These are phyloP conservation scores for Helminthosporium solani DNA, from an alignment of 2,329 filamentous ascomycete species.

Conservation along the genomic window DNA sequence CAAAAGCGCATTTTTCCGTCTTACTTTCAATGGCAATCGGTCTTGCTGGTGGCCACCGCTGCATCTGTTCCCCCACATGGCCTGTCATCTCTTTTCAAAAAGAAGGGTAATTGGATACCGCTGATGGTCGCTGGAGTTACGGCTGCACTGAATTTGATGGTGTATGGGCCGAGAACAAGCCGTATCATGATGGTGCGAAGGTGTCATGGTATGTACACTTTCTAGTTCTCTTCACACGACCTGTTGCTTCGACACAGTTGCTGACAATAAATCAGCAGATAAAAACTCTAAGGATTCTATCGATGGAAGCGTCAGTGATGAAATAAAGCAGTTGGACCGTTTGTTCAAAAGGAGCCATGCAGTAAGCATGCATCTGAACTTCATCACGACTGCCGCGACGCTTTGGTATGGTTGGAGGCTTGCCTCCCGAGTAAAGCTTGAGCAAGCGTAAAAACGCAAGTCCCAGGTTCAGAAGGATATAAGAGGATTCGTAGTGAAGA, in stretches of 20 bases:
- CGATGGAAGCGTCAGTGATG: conserved; percentile 7
- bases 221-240: neutral
- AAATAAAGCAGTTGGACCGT: conserved; percentile 31
- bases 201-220: conserved; percentile 25
- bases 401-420: conserved; percentile 30
- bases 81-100: conserved; percentile 26
- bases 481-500: no score
- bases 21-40: conserved; percentile 43
- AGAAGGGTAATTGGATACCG: conserved; percentile 21
- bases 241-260: neutral
- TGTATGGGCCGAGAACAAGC: conserved; percentile 41
- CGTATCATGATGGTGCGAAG: conserved; percentile 38
- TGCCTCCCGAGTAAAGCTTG: conserved; percentile 17
- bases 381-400: conserved; percentile 38
- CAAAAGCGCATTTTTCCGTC: conserved; percentile 45
- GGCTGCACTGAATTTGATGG: conserved; percentile 39
- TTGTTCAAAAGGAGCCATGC: conserved; percentile 43
- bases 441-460: neutral
- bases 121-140: conserved; percentile 33
- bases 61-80: conserved; percentile 39
- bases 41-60: conserved; percentile 38
- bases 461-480: no score
- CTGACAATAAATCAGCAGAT: conserved; percentile 16
- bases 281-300: conserved; percentile 11
- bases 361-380: conserved; percentile 48